Evolutionary conservation across 192 early-diverging fungal genomes (phyloP).

Genomic region (Podila verticillata): DNA sequence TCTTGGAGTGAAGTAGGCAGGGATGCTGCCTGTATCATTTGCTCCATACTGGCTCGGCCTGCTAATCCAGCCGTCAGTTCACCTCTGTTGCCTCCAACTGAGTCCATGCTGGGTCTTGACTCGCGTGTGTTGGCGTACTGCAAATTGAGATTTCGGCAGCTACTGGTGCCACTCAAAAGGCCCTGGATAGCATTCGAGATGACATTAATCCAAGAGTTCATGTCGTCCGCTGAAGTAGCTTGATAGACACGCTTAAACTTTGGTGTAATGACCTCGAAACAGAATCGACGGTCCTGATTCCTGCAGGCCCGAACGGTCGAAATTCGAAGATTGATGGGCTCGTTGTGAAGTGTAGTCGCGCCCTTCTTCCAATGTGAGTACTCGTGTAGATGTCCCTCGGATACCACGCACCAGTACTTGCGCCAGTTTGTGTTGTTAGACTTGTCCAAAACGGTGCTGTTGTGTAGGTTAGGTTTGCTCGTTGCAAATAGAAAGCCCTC

Average conservation of each 20-base stretch:
- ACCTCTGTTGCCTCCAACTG: constrained; percentile 9
- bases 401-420: constrained; percentile 71
- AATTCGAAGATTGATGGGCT: constrained; percentile 70
- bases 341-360: constrained; percentile 57
- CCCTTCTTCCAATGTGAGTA: constrained; percentile 73
- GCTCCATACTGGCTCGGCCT: constrained; percentile 24
- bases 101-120: background rate
- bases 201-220: constrained; percentile 72
- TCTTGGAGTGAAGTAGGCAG: constrained; percentile 39
- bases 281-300: constrained; percentile 72
- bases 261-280: constrained; percentile 75
- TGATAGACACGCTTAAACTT: constrained; percentile 71
- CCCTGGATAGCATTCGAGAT: constrained; percentile 76
- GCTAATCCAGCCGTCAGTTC: constrained; percentile 19
- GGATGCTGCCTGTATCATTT: constrained; percentile 20
- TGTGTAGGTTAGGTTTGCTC: constrained; percentile 51
- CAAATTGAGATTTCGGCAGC: constrained; percentile 40
- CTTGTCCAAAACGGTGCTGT: constrained; percentile 30
- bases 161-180: constrained; percentile 64
- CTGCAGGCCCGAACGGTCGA: constrained; percentile 74
- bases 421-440: constrained; percentile 38
- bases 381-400: constrained; percentile 68
- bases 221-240: constrained; percentile 70
- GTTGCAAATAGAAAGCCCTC: constrained; percentile 74
- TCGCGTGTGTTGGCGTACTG: constrained; percentile 1